Evolutionary conservation across 2,329 filamentous ascomycete genomes (phyloP), one percentile per base, ranked within the genome.

Genomic region (Beauveria australis): DNA sequence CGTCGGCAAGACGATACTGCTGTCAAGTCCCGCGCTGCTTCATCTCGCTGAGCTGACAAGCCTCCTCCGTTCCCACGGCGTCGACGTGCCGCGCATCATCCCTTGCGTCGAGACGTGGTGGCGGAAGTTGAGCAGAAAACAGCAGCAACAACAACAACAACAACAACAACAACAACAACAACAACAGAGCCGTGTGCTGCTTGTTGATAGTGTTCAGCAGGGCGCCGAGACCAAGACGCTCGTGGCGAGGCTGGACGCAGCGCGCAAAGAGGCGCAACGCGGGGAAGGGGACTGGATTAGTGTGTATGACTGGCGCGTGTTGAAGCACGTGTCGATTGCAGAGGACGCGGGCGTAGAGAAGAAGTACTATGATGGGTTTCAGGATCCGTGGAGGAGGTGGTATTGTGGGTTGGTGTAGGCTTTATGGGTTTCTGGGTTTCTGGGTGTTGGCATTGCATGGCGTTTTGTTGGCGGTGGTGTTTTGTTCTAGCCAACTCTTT

Each of bases 281-380:
- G 70, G 71, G 5, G 64, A 65, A 30, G 67, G 73, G 6, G 71
- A 73, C 10, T 76, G 73, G 70, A 72, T 79, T 2, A 70, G 71
- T 6, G 71, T 80, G 1, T 79, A 78, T 58, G 78, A 81, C 64
- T 81, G 79, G 78, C 71, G 76, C 5, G 66, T 80, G 5, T 61
- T 81, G 52, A 70, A 73, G 37, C 71, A 75, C 22, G 66, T 81
- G 10, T 70, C 69, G 2, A 73, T 73, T 40, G 61, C 72, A 48
- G 79, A 82, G 59, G 70, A 72, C 48, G 67, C 65, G 2, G 61
- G 48, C 5, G 60, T 73, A 5, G 66, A 65, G 30, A 64, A 64
- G 19, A 72, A 72, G 52, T 70, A 73, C 43, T 74, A 69, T 61
- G 67, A 69, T 51, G 72, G 72, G 19, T 75, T 69, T 54, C 65